Conservation (phyloP, 2,329 filamentous ascomycete species). For the Fusarium anthophilum region DNA sequence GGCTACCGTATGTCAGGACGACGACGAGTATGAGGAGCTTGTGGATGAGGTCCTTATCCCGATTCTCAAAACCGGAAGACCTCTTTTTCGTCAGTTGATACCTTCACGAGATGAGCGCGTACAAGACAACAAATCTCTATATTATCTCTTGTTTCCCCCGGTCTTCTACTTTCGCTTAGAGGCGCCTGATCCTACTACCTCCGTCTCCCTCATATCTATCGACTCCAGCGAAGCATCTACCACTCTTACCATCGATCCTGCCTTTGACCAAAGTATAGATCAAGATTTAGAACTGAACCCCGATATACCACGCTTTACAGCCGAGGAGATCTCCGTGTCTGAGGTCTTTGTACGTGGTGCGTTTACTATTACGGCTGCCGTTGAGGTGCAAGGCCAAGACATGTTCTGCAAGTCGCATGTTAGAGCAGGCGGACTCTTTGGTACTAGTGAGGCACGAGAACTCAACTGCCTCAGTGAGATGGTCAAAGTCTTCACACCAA, state of each 20-base stretch:
- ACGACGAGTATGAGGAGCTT: not conserved
- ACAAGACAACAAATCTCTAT: accelerated
- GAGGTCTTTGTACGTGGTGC: not conserved
- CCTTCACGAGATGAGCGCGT: accelerated
- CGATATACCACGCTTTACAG: not conserved
- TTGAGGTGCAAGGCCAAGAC: accelerated
- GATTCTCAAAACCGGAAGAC: not conserved
- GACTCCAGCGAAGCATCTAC: not conserved
- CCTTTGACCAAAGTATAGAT: accelerated
- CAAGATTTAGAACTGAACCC: not conserved
- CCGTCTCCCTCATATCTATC: not conserved
- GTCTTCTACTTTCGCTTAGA: not conserved
- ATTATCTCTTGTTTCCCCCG: not conserved
- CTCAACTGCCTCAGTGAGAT: too few species aligned
- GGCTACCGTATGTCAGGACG: not conserved
- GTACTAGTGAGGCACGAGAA: too few species aligned
- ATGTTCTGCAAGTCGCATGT: not conserved
- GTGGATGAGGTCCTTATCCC: not conserved
- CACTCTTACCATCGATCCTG: not conserved
- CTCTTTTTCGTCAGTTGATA: not conserved
- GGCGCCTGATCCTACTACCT: accelerated
- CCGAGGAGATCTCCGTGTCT: accelerated
- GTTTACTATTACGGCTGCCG: not conserved
- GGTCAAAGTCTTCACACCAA: too few species aligned
- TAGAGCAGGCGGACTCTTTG: too few species aligned